These are phyloP conservation scores for Lasiosphaeria hispida DNA, from an alignment of 495 filamentous ascomycete genomes.

Conservation along the genomic window DNA sequence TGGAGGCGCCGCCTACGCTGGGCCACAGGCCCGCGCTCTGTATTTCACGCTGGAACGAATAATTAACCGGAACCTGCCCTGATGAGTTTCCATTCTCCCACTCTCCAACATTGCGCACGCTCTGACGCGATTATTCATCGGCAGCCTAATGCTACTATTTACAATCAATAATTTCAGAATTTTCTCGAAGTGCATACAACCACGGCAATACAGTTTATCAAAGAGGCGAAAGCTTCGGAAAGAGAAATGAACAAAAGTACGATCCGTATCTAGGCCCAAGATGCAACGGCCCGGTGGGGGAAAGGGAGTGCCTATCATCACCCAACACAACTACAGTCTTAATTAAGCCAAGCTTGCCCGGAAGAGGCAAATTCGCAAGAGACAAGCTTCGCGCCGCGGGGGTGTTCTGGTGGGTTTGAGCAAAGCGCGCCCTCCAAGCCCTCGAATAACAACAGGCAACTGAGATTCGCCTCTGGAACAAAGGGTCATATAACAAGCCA, in stretches of 20 bases:
- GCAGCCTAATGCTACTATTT: no score
- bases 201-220: no score
- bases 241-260: no score
- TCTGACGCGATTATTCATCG: no score
- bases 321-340: neutral
- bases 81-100: neutral
- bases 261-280: constrained; percentile 5
- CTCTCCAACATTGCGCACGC: no score
- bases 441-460: neutral
- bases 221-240: no score
- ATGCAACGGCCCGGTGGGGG: neutral
- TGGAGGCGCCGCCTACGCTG: neutral
- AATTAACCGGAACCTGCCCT: neutral
- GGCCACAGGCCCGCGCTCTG: neutral
- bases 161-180: no score
- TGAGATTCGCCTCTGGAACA: neutral
- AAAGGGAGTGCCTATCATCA: no score
- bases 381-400: constrained; percentile 5
- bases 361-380: constrained; percentile 14
- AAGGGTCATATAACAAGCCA: constrained; percentile 9
- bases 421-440: neutral
- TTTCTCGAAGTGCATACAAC: no score
- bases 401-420: neutral
- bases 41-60: neutral
- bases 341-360: neutral